Evolutionary conservation across 495 filamentous ascomycete species (phyloP), one percentile per base, ranked within the genome.

Genomic region (Penicillium odoratum): DNA sequence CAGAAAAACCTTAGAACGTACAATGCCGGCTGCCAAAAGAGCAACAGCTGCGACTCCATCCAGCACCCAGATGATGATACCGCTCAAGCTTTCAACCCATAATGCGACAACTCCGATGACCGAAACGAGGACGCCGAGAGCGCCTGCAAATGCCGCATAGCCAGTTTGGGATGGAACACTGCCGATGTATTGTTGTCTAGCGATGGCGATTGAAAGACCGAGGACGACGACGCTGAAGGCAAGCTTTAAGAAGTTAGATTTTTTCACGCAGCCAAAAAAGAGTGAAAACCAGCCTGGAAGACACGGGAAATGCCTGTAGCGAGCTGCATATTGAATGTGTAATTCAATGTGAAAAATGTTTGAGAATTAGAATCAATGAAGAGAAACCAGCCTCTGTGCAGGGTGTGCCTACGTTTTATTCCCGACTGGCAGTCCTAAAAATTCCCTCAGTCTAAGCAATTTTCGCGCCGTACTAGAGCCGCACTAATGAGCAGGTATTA

Each of bases 21-120:
- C 83, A 51, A 83, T 77, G 18, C 75, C 84, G 33, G 76, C 81
- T 11, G 76, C 81, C 4, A 85, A 66, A 40, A 80, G 72, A 31
- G 83, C 70, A 15, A 82, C 50, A 1, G 63, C 57, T 0, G 75
- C 66, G 0, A 84, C 34, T 0, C 62, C 78, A 61, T 85, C 83
- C 1, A 80, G 59, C 0, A 55, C 69, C 46, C 78, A 61, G 5
- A 71, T 63, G 6, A 76, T 63, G 0, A 81, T 51, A 0, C 65
- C 68, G 3, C 75, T 71, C 8, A 82, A 66, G 6, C 69, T 61
- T 9, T 73, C 68, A 28, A 75, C 38, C 48, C 76, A 81, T 0
- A 77, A 42, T 1, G 73, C 62, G 3, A 61, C 65, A 31, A 76
- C 34, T 0, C 78, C 80, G 16, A 78, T 21, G 5, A 73, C 36